Evolutionary conservation across 148 eudicot genomes (phyloP).

Genomic region (Chenopodium quinoa): DNA sequence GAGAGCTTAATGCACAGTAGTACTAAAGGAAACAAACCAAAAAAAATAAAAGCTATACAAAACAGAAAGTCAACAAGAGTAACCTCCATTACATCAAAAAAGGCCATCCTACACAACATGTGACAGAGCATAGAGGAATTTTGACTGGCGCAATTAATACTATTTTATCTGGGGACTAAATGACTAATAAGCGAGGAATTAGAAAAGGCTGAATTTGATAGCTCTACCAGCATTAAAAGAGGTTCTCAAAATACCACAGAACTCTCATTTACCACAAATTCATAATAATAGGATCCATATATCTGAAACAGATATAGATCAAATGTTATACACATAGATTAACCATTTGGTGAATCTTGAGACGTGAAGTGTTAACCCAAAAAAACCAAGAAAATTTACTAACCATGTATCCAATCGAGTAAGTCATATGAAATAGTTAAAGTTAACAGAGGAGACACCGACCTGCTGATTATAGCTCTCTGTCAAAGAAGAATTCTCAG

Average conservation of each 20-base stretch:
- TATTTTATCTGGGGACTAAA: not conserved
- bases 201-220: not conserved
- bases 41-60: not conserved
- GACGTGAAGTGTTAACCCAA: not conserved
- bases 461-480: constrained; percentile 99
- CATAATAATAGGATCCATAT: not conserved
- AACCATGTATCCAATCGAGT: not conserved
- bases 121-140: not conserved
- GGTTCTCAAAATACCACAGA: not conserved
- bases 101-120: not conserved
- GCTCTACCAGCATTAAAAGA: not conserved
- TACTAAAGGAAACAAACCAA: not conserved
- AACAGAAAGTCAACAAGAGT: not conserved
- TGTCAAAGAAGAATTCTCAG: constrained; percentile 89
- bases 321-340: not conserved
- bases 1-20: not conserved
- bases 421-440: not conserved
- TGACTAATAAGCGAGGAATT: not conserved
- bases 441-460: constrained; percentile 1
- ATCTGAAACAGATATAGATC: not conserved
- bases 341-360: not conserved
- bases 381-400: not conserved
- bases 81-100: not conserved
- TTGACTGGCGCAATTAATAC: not conserved
- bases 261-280: not conserved